A percentile compares a stretch with the other conserved stretches of the same genome.
phyloP scores from a whole-genome alignment of 768 basidiomycete genomes.

The Termitomyces sp. region DNA sequence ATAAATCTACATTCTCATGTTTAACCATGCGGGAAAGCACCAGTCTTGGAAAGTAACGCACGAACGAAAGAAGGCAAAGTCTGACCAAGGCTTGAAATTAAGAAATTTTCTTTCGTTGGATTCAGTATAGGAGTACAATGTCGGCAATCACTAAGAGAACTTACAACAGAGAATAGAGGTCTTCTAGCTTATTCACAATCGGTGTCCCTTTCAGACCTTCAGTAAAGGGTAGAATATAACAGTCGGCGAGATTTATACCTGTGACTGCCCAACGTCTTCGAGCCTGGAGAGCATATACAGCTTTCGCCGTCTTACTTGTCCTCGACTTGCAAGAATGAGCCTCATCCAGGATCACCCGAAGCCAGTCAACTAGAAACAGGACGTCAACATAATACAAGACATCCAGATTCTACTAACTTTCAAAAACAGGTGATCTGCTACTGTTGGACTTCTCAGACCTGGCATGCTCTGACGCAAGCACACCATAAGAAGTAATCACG shows the following conservation, averaged over 20 bases:
- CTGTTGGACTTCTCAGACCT: conserved; percentile 52
- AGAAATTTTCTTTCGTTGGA: conserved; percentile 60
- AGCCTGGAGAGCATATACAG: conserved; percentile 80
- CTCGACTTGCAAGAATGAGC: conserved; percentile 94
- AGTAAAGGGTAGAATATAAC: background rate
- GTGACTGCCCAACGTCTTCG: conserved; percentile 88
- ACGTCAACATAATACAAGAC: background rate
- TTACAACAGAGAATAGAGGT: conserved; percentile 80
- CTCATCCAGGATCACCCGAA: conserved; percentile 84
- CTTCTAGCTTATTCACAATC: conserved; percentile 91
- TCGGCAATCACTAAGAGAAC: conserved; percentile 13
- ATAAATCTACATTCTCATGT: conserved; percentile 56
- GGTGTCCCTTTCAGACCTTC: conserved; percentile 60
- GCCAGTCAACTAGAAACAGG: conserved; percentile 60
- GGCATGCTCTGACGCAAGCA: conserved; percentile 82
- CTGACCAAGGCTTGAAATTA: conserved; percentile 76
- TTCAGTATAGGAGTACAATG: background rate
- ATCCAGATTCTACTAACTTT: conserved; percentile 40
- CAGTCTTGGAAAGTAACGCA: conserved; percentile 27
- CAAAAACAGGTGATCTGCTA: conserved; percentile 57
- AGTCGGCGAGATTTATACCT: conserved; percentile 31
- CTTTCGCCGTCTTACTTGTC: conserved; percentile 80
- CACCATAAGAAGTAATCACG: conserved; percentile 91
- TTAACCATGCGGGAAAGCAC: background rate
- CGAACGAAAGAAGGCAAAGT: conserved; percentile 87